Base-by-base conservation (phyloP, 345 rosid genomes). In the Ceriops zippeliana region DNA sequence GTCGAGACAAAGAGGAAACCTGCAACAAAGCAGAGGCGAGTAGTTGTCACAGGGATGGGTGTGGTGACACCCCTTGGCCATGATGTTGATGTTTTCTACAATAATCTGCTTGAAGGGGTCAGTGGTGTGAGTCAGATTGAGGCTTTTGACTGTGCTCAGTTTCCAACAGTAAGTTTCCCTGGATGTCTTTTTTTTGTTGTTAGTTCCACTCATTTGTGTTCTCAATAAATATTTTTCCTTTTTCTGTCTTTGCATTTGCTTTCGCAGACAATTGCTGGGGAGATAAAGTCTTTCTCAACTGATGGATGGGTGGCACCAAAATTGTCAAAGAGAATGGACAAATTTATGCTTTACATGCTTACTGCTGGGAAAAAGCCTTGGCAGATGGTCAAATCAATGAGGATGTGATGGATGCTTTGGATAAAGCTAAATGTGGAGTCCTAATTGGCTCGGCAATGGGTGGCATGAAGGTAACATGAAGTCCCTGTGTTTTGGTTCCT, bases 1-100 rank as follows among this genome's bases (percentile, higher is more conserved):
- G 80, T 76, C n/a, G 62, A 59, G 28, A 76, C 76, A 54, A 82
- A 84, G 78, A 86, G 84, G 78, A 93, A 84, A 73, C 92, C 93
- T 2, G 71, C 72, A 34, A 81, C 35, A 22, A 85, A 83, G 86
- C 89, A 91, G 65, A 88, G 95, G 52, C 82, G 90, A 24, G 98
- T 93, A 52, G 98, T 93, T 60, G 96, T 93, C 73, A 93, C 98
- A 22, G 98, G 98, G 59, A 86, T 91, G 98, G 96, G 98, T 51
- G 85, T 91, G 60, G 92, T 80, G 65, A 77, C 95, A n/a, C 84
- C 97, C 17, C 83, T 93, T 69, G 98, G 98, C 61, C 90, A 91
- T 78, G 98, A 93, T 30, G 83, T 75, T 6, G 73, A 89, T 60
- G 82, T 83, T 65, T 91, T 87, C 81, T 93, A 93, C 74, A 79